Base-by-base conservation (phyloP, 2,329 filamentous ascomycete genomes). In the Pseudogymnoascus sp. region DNA sequence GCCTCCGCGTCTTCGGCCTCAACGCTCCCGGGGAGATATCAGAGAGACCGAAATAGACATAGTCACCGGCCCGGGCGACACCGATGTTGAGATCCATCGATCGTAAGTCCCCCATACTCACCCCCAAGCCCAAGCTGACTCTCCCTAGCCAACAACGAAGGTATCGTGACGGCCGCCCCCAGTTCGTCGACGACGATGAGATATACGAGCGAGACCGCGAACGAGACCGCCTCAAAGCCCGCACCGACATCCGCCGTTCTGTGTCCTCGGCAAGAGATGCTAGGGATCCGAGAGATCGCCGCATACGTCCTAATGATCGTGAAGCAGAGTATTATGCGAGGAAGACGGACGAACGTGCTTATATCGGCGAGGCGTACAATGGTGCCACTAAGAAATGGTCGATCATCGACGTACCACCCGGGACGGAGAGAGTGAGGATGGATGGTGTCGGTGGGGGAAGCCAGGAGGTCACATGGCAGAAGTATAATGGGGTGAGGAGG, bases 371-470 rank as follows among this genome's bases (percentile, higher is more conserved):
- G 75, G 90, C 88, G 21, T 86, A 83, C 74, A 84, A 89, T 70
- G 90, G 90, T 62, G 86, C 85, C 16, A 92, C 89, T 37, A 86
- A 85, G 68, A 89, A 86, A 71, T 96, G 92, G 90, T 83, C 85
- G 63, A 89, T 96, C 67, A 83, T 96, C 39, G 91, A 96, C 75
- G 88, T 96, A 41, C 91, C 90, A 1, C 90, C 91, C 0, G 91
- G 91, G 65, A 93, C 90, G 0, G 88, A 90, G 77, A 85, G 88
- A 43, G 88, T 95, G n/a, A 83, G 84, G 63, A 89, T 95, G 88
- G 90, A 95, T 69, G 90, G 90, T 62, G 81, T 85, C 23, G 90
- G 90, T 19, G 90, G 89, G 60, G 89, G 81, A n/a, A 80, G 80
- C 39, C 88, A 91, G 67, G 90, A 95, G 70, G 85, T 92, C 57